phyloP scores from a whole-genome alignment of 1,284 basidiomycete species.

The Cerrena zonata region DNA sequence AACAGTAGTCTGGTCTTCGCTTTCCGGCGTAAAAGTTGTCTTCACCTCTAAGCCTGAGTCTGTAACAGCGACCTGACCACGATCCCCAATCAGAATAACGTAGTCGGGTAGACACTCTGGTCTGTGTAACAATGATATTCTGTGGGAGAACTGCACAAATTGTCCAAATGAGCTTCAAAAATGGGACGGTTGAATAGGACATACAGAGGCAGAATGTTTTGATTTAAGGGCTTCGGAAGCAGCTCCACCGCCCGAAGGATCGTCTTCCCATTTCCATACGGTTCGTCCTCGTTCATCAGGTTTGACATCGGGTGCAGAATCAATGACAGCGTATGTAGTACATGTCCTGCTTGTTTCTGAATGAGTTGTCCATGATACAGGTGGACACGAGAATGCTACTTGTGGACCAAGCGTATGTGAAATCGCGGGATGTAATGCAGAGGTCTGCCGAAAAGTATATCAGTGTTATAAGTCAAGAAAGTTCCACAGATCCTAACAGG shows the following conservation, averaged over 20 bases:
- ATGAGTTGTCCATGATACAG: slow-evolving; percentile 38
- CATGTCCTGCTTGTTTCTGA: slow-evolving; percentile 35
- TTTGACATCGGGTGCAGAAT: slow-evolving; percentile 40
- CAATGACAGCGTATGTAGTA: slow-evolving; percentile 52
- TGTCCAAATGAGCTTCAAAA: neutral
- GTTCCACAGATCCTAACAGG: too few relatives aligned
- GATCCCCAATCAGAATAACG: slow-evolving; percentile 41
- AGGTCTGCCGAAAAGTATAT: slow-evolving; percentile 41
- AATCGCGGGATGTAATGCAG: slow-evolving; percentile 57
- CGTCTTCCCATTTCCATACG: slow-evolving; percentile 61
- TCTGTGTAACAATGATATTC: slow-evolving; percentile 39
- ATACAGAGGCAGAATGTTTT: slow-evolving; percentile 41
- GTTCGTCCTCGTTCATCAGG: slow-evolving; percentile 39
- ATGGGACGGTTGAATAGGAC: slow-evolving; percentile 22
- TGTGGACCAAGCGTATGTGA: slow-evolving; percentile 66
- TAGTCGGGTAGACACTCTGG: slow-evolving; percentile 37
- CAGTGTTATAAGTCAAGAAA: too few relatives aligned
- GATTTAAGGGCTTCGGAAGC: slow-evolving; percentile 28
- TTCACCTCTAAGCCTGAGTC: slow-evolving; percentile 40
- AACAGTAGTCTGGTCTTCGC: slow-evolving; percentile 26
- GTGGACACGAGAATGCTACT: slow-evolving; percentile 53
- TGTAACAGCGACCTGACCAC: slow-evolving; percentile 41
- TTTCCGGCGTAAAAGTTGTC: slow-evolving; percentile 27
- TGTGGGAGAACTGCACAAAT: slow-evolving; percentile 37
- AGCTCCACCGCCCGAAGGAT: slow-evolving; percentile 33